Conservation (phyloP, 805 yeast genomes). For the Jamesozyma spencerorum region DNA sequence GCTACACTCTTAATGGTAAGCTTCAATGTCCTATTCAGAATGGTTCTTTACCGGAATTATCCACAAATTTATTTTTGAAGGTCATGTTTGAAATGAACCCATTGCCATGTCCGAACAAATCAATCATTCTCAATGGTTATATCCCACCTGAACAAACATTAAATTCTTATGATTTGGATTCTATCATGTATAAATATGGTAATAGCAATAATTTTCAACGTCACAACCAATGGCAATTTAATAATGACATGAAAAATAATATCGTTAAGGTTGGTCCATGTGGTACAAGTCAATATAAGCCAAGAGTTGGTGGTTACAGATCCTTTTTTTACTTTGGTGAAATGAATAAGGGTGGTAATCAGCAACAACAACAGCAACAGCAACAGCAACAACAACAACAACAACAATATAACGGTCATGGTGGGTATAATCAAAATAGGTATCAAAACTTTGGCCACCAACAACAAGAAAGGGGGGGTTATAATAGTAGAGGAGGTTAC, state of each 20-base stretch:
- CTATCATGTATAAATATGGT: slow-evolving; percentile 41
- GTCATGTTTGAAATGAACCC: slow-evolving; percentile 47
- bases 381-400: slow-evolving; percentile 5
- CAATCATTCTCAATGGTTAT: slow-evolving; percentile 76
- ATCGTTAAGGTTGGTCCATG: slow-evolving; percentile 40
- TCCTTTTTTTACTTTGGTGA: slow-evolving; percentile 33
- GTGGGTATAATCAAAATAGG: background rate
- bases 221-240: slow-evolving; percentile 23
- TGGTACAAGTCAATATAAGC: slow-evolving; percentile 36
- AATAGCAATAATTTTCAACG: slow-evolving; percentile 26
- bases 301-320: slow-evolving; percentile 44
- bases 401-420: slow-evolving; percentile 4
- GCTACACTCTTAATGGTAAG: slow-evolving; percentile 26
- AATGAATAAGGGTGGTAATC: slow-evolving; percentile 15
- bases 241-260: slow-evolving; percentile 33
- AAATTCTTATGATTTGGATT: slow-evolving; percentile 59
- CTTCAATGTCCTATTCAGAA: slow-evolving; percentile 31
- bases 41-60: slow-evolving; percentile 32
- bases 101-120: slow-evolving; percentile 43
- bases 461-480: no score
- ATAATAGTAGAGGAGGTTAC: no score
- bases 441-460: background rate
- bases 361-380: slow-evolving; percentile 5
- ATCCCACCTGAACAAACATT: slow-evolving; percentile 53
- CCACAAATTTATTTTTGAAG: slow-evolving; percentile 34